Base-by-base conservation (phyloP, 768 basidiomycete genomes). In the Tylopilus sp. region DNA sequence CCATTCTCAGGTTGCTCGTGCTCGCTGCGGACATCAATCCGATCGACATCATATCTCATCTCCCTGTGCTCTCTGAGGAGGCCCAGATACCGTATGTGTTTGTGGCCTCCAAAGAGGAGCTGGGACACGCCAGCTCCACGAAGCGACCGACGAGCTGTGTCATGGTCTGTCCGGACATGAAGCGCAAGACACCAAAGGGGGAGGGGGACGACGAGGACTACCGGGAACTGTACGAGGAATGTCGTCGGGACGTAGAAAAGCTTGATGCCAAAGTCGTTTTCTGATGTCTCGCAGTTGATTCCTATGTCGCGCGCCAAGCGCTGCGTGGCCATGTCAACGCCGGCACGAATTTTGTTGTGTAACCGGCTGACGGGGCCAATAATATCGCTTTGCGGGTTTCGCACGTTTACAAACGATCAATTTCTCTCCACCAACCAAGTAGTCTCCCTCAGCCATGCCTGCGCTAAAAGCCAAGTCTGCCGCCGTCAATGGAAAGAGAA, bases 91-190 rank as follows among this genome's bases (percentile, higher is more conserved):
- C 93, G 1, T 96, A 94, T 65, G 79, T 94, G 45, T 95, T 92
- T 67, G 89, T 95, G 14, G 65, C 86, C 3, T 94, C 90, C 4
- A 97, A 96, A 68, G 97, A 98, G 72, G 93, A 96, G 66, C 85
- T 99, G 26, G 97, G 97, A 0, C 86, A 89, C 61, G 92, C 95
- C 17, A 93, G 93, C 66, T 89, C 92, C 46, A 99, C 97, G 40
- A 99, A 99, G 75, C 86, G 97, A 61, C 96, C 97, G 30, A 99
- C 97, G 45, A 96, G 93, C 61, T 98, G 95, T 71, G 95, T 99
- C 6, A 89, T 99, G 84, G 78, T 98, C 48, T 94, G 89, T 69
- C 89, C 91, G 1, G 77, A 86, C 65, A 78, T 83, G 67, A 90
- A 91, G 68, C 84, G 82, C 69, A 88, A 85, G 66, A 68, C 71